These are phyloP conservation scores for Lantana camara DNA, from an alignment of 257 asterid species.

Conservation along the genomic window DNA sequence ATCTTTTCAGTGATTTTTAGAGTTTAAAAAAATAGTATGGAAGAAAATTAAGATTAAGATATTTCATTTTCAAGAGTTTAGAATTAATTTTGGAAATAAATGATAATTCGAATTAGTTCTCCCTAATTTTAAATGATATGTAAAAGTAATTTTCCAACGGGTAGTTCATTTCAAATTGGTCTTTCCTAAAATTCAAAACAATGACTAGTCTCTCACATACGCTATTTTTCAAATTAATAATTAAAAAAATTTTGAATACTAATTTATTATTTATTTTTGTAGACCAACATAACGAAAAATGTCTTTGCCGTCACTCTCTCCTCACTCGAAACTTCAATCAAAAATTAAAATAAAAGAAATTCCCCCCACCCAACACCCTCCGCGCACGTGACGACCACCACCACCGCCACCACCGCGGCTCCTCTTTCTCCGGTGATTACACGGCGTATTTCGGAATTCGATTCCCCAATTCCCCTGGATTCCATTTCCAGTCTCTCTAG, in stretches of 20 bases:
- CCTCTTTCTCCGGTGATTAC: conserved; percentile 30
- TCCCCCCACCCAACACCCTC: conserved; percentile 42
- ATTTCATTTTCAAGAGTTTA: too few relatives aligned
- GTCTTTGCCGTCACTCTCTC: conserved; percentile 43
- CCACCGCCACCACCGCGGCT: conserved; percentile 29
- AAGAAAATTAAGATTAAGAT: too few relatives aligned
- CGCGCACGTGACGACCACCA: conserved; percentile 62
- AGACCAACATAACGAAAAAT: conserved; percentile 24
- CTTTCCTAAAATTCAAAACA: conserved; percentile 2
- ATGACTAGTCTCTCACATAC: conserved; percentile 30
- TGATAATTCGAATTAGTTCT: too few relatives aligned
- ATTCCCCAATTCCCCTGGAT: conserved; percentile 14
- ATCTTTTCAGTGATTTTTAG: too few relatives aligned
- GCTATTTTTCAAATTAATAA: conserved; percentile 12
- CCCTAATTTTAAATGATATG: too few relatives aligned
- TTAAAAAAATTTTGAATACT: conserved; percentile 16
- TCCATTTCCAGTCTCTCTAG: neutral
- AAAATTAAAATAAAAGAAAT: conserved; percentile 33
- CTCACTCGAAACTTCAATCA: conserved; percentile 27
- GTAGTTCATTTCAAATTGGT: conserved; percentile 20
- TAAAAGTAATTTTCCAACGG: too few relatives aligned
- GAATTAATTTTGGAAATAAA: too few relatives aligned
- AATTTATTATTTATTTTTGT: neutral
- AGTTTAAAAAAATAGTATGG: too few relatives aligned
- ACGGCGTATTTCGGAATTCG: conserved; percentile 36